Conservation (phyloP, 2,329 filamentous ascomycete species). For the Botryotinia calthae region DNA sequence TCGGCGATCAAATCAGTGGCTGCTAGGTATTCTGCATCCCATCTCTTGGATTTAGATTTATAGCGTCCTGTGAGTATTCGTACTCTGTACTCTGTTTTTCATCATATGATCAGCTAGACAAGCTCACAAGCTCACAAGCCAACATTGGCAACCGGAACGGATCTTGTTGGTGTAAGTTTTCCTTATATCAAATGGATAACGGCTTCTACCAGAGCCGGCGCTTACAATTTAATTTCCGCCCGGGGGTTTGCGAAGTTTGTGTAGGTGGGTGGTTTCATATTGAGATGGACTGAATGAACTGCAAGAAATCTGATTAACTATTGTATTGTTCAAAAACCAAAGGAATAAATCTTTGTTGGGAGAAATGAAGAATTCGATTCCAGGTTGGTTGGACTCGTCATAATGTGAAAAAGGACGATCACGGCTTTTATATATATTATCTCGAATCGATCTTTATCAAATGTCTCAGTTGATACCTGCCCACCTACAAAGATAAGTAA, state of each 20-base stretch:
- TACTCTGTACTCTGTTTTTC: background rate
- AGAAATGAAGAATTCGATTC: background rate
- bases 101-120: background rate
- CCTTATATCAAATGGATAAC: background rate
- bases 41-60: background rate
- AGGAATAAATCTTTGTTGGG: background rate
- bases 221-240: background rate
- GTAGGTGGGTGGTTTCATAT: background rate
- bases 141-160: background rate
- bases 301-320: background rate
- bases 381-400: background rate
- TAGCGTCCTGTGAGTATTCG: background rate
- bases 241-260: background rate
- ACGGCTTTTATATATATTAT: background rate
- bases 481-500: background rate
- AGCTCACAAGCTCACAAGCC: background rate
- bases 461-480: background rate
- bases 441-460: background rate
- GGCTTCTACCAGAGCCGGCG: background rate
- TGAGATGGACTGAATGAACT: background rate
- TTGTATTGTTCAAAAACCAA: background rate
- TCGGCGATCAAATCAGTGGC: background rate
- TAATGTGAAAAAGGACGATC: background rate
- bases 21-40: background rate
- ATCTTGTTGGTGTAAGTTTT: background rate